Evolutionary conservation across 441 rosid genomes (phyloP).

Genomic region (Adansonia grandidieri): DNA sequence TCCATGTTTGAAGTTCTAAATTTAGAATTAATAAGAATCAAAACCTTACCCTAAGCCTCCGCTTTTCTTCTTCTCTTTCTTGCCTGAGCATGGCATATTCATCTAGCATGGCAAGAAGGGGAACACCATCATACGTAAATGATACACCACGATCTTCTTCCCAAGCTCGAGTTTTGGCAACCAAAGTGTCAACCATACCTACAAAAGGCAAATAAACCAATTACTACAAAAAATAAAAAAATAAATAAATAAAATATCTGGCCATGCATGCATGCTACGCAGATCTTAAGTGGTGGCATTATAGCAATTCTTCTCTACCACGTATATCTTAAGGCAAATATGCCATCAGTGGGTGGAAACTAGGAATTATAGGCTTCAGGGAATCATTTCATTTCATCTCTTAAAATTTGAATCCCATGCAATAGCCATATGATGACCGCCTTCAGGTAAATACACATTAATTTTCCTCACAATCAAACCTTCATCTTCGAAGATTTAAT

Average conservation of each 20-base stretch:
- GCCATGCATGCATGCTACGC: not conserved
- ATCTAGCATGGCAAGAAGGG: slow-evolving; percentile 93
- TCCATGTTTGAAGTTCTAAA: not conserved
- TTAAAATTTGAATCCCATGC: not conserved
- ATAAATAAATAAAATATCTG: not conserved
- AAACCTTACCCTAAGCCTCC: slow-evolving; percentile 66
- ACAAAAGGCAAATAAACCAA: slow-evolving; percentile 26
- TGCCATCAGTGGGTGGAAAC: not conserved
- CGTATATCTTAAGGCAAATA: not conserved
- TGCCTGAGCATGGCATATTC: slow-evolving; percentile 96
- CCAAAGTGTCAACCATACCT: slow-evolving; percentile 87
- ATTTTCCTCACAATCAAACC: not conserved
- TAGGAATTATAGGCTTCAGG: slow-evolving; percentile 1
- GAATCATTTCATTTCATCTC: slow-evolving; percentile 9
- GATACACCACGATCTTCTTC: slow-evolving; percentile 76
- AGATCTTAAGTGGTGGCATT: not conserved
- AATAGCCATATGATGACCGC: not conserved
- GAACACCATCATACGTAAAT: slow-evolving; percentile 86
- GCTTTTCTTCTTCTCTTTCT: slow-evolving; percentile 95
- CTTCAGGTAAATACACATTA: not conserved
- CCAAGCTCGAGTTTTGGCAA: slow-evolving; percentile 83
- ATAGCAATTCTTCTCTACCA: not conserved
- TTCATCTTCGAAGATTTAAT: not conserved
- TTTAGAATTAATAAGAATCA: not conserved
- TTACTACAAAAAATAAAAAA: not conserved